Evolutionary conservation across 2,329 filamentous ascomycete species (phyloP), one percentile per base, ranked within the genome.

Genomic region (Penicillium expansum): DNA sequence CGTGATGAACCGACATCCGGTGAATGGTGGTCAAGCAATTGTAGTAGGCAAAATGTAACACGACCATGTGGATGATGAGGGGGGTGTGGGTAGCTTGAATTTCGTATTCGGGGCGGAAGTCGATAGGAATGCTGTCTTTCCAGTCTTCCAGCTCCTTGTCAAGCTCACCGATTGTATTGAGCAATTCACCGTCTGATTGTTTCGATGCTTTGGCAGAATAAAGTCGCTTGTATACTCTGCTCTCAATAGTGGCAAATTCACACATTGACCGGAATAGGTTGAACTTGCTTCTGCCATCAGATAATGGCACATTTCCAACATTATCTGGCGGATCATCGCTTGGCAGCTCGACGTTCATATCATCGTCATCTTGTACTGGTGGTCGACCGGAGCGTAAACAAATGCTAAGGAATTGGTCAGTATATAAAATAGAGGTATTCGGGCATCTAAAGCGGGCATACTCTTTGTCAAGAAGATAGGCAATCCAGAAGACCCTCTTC

Each of bases 21-120:
- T 99, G 94, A 62, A 99, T 97, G 0, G 94, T 99, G 0, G 93
- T 97, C 50, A 99, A 78, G 67, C 92, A 97, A 73, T 99, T 99
- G 79, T 97, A 97, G 75, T 99, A 99, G 1, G 91, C 88, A 68
- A 99, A 95, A 73, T 99, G 94, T 56, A 99, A 79, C 72, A 96
- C 91, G 59, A 96, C 92, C 51, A 99, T 86, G 63, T 97, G 93
- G 20, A 99, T 80, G 20, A 97, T 92, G n/a, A 97, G 81, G 0
- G 93, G 92, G 0, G 92, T 95, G 72, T 97, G 91, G 0, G 89
- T 89, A 0, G 91, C 91, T 73, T 92, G 92, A 74, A 99, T 97
- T 74, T 97, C 92, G 71, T 97, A 87, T 74, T 97, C 94, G 0
- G 94, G 94, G n/a, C 94, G 86, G 77, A 97, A 97, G 69, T 97